These are phyloP conservation scores for Eimeria falciformis DNA, from an alignment of 169 alveolate species.

Conservation along the genomic window DNA sequence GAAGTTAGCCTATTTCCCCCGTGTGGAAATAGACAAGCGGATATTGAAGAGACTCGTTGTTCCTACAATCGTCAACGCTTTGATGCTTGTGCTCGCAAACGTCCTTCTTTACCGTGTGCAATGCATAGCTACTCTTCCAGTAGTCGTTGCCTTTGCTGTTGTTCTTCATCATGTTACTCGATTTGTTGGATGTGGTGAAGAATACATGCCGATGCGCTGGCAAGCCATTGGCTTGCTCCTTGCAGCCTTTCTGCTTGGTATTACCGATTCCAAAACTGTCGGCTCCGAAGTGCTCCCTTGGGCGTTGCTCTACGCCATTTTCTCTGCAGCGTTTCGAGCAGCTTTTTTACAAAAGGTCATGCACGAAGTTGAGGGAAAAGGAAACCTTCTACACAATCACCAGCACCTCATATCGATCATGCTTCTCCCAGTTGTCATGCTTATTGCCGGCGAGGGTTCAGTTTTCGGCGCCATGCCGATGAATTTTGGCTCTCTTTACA, in stretches of 20 bases:
- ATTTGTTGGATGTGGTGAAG: conserved; percentile 95
- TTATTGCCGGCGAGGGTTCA: conserved; percentile 88
- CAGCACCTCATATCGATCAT: conserved; percentile 93
- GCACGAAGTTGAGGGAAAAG: conserved; percentile 93
- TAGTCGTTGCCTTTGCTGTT: conserved; percentile 94
- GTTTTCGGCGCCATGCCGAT: conserved; percentile 86
- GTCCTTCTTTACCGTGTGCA: conserved; percentile 92
- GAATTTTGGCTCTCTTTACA: conserved; percentile 83
- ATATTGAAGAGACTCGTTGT: conserved; percentile 87
- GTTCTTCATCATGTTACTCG: conserved; percentile 95
- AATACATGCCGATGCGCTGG: conserved; percentile 94
- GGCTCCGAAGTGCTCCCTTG: conserved; percentile 92
- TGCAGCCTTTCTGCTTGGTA: conserved; percentile 91
- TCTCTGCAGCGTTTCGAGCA: conserved; percentile 94
- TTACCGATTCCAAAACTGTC: conserved; percentile 92
- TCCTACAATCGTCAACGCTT: conserved; percentile 91
- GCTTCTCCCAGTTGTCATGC: conserved; percentile 88
- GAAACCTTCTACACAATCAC: conserved; percentile 94
- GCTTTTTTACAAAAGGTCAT: conserved; percentile 93
- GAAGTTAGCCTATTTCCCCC: conserved; percentile 90
- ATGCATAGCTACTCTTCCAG: conserved; percentile 93
- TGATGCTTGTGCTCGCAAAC: conserved; percentile 93
- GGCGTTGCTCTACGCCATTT: conserved; percentile 91
- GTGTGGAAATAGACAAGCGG: conserved; percentile 86
- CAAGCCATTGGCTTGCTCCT: conserved; percentile 90